Evolutionary conservation across 805 yeast species (phyloP), one percentile per base, ranked within the genome.

Genomic region (Hanseniaspora guilliermondii): DNA sequence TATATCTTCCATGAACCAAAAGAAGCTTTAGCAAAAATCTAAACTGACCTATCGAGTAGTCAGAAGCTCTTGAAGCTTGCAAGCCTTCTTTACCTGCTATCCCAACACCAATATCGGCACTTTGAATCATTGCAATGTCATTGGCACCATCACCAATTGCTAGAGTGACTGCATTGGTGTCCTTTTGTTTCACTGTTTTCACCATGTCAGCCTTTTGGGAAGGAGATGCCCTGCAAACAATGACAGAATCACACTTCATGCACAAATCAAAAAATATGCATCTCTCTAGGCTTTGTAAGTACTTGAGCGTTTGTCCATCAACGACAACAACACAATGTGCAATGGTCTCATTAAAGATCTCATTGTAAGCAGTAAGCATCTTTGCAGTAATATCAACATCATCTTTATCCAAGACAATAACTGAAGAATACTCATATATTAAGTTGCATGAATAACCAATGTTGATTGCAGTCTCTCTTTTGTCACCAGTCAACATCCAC

Each of bases 91-190:
- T 85, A 37, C 98, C 99, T 0, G 97, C 89, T 53, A 93, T 93
- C 30, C 98, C 98, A 58, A 93, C 79, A 30, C 99, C 99, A 55
- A 93, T 87, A 68, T 93, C 97, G 0, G 99, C 99, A 63, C 94
- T 84, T 70, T 93, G 97, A 58, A 93, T 93, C 99, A 93, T 93
- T 0, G 99, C 97, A 65, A 93, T 89, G 68, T 93, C 99, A 65
- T 93, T 93, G 2, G 99, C 99, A 59, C 99, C 99, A 33, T 93
- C 99, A 7, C 99, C 99, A 64, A 93, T 85, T 0, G 98, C 98
- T 58, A 93, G 73, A 0, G 97, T 87, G 6, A 93, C 96, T 40
- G 85, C 76, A 1, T 70, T 69, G 49, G 75, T 80, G 61, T 83
- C 76, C 56, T 82, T 70, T n/a, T 75, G 71, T 50, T 97, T 75